Conservation (phyloP, 2,329 filamentous ascomycete species). For the Ceratocystis smalleyi region DNA sequence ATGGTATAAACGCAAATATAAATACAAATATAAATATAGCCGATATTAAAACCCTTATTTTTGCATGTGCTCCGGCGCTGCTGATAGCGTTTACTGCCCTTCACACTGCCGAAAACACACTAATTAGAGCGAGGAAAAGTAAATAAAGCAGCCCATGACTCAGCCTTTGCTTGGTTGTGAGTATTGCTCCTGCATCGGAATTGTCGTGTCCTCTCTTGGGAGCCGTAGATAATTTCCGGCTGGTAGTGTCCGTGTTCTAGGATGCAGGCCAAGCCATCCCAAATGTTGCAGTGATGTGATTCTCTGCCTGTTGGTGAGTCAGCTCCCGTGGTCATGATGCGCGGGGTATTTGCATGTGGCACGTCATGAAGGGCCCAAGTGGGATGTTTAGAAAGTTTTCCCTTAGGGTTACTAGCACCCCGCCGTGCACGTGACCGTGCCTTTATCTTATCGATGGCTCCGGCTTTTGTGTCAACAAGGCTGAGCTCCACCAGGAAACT, state of each 20-base stretch:
- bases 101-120: conserved; percentile 3
- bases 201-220: not conserved
- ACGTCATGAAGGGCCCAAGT: not conserved
- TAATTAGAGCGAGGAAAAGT: not conserved
- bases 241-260: not conserved
- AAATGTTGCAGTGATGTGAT: not conserved
- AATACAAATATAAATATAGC: not conserved
- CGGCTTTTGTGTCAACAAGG: not conserved
- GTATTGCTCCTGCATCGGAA: conserved; percentile 15
- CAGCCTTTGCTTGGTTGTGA: conserved; percentile 10
- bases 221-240: not conserved
- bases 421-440: not conserved
- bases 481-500: not conserved
- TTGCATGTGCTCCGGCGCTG: not conserved
- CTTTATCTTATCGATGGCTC: not conserved
- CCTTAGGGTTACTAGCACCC: not conserved
- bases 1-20: not conserved
- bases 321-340: not conserved
- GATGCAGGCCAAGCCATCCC: not conserved
- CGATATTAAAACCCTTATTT: not conserved
- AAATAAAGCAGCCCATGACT: conserved; percentile 14
- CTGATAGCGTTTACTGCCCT: not conserved
- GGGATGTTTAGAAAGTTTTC: not conserved
- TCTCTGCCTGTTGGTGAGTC: not conserved
- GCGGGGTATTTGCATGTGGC: not conserved